Conservation (phyloP, 2,329 filamentous ascomycete species). For the Aspergillus tubingensis region DNA sequence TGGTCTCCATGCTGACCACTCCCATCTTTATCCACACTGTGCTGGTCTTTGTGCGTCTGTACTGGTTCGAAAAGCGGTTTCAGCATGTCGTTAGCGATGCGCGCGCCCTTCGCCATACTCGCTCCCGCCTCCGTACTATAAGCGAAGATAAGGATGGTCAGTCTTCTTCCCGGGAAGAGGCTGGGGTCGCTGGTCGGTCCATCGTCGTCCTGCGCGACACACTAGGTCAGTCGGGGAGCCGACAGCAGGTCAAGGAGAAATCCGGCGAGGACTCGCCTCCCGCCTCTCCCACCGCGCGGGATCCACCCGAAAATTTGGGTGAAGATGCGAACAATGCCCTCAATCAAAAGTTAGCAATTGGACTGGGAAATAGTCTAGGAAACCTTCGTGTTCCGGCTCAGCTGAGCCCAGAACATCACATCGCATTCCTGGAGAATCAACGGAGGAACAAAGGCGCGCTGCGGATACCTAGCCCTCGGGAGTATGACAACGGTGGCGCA, state of each 20-base stretch:
- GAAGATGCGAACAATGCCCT: slow-evolving; percentile 16
- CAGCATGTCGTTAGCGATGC: slow-evolving; percentile 78
- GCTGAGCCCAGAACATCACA: slow-evolving; percentile 72
- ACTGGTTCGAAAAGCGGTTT: slow-evolving; percentile 98
- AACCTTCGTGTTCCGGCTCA: slow-evolving; percentile 56
- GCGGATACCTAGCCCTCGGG: slow-evolving; percentile 86
- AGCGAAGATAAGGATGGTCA: slow-evolving; percentile 49
- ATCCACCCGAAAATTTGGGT: slow-evolving; percentile 21
- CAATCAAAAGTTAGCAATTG: slow-evolving; percentile 14
- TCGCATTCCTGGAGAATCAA: slow-evolving; percentile 84
- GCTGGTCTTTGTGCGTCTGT: slow-evolving; percentile 88
- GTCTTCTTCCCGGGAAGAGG: slow-evolving; percentile 36
- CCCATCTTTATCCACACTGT: slow-evolving; percentile 82
- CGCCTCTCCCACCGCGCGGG: slow-evolving; percentile 24
- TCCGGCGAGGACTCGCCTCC: slow-evolving; percentile 30
- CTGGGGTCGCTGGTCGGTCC: slow-evolving; percentile 39
- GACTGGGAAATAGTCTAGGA: slow-evolving; percentile 51
- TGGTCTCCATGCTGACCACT: slow-evolving; percentile 72
- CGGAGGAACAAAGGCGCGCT: slow-evolving; percentile 73
- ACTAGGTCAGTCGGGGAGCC: slow-evolving; percentile 27
- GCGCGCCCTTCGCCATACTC: slow-evolving; percentile 64
- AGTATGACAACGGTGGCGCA: slow-evolving; percentile 78
- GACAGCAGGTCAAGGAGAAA: slow-evolving; percentile 20
- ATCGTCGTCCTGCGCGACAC: slow-evolving; percentile 43
- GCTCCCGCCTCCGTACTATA: slow-evolving; percentile 59